A percentile compares a stretch with the other conserved stretches of the same genome.
Conservation (phyloP, 768 basidiomycete species). For the Tremella fuciformis region DNA sequence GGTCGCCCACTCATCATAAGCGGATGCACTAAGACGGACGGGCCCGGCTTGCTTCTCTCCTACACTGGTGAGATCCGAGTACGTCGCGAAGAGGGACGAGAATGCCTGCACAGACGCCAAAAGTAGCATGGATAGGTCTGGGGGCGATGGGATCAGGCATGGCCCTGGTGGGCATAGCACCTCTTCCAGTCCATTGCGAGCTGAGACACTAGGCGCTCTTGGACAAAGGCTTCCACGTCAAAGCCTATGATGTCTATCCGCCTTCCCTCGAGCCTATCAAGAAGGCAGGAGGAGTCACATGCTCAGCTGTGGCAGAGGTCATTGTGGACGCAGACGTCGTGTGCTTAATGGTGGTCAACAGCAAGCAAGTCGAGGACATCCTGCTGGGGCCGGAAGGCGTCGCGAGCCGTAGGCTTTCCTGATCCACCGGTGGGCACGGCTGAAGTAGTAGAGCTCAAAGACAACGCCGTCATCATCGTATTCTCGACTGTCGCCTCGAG, state of each 20-base stretch:
- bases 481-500: slow-evolving; percentile 47
- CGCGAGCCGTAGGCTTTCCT: slow-evolving; percentile 26
- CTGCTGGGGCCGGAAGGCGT: slow-evolving; percentile 31
- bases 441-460: slow-evolving; percentile 28
- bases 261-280: slow-evolving; percentile 45
- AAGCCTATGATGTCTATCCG: slow-evolving; percentile 45
- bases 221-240: slow-evolving; percentile 32
- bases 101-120: not conserved
- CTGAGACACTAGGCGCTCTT: slow-evolving; percentile 23
- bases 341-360: slow-evolving; percentile 47
- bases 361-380: slow-evolving; percentile 39
- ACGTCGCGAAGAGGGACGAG: too few relatives aligned
- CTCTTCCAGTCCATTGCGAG: not conserved
- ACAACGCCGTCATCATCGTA: slow-evolving; percentile 38
- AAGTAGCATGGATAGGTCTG: slow-evolving; percentile 40
- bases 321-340: slow-evolving; percentile 26
- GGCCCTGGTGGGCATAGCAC: slow-evolving; percentile 26
- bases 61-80: too few relatives aligned
- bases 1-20: too few relatives aligned
- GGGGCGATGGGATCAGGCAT: slow-evolving; percentile 47
- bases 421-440: too few relatives aligned
- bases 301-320: slow-evolving; percentile 4
- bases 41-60: too few relatives aligned
- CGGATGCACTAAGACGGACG: too few relatives aligned
- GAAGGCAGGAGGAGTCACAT: slow-evolving; percentile 17